phyloP scores from a whole-genome alignment of 805 yeast species.

The Sporopachydermia quercuum region DNA sequence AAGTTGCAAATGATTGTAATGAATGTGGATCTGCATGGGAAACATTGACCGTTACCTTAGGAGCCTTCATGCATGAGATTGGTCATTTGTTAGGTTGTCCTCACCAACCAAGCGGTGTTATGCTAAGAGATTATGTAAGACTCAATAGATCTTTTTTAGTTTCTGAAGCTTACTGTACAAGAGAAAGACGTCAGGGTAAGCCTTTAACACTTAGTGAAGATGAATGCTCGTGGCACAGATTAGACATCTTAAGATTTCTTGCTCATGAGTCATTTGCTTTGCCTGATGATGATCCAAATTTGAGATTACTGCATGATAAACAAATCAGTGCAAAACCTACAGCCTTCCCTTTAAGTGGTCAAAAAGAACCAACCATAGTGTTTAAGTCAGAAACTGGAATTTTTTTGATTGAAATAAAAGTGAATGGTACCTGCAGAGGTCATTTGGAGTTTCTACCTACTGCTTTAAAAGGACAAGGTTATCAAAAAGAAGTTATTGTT shows the following conservation, averaged over 20 bases:
- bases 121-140: conserved; percentile 74
- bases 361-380: conserved; percentile 23
- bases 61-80: conserved; percentile 92
- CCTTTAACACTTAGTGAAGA: conserved; percentile 20
- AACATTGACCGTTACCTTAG: conserved; percentile 68
- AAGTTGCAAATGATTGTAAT: conserved; percentile 83
- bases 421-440: conserved; percentile 38
- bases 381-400: conserved; percentile 51
- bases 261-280: conserved; percentile 69
- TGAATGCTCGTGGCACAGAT: conserved; percentile 78
- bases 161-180: conserved; percentile 40
- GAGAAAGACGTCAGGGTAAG: conserved; percentile 36
- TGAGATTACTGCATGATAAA: conserved; percentile 16
- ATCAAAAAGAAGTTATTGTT: conserved; percentile 35
- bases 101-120: conserved; percentile 79
- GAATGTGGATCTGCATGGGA: conserved; percentile 88
- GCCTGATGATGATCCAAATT: conserved; percentile 47
- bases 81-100: conserved; percentile 90
- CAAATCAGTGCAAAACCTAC: neutral
- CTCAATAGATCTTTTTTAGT: conserved; percentile 75
- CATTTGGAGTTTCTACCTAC: conserved; percentile 48
- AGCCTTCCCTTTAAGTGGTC: conserved; percentile 19
- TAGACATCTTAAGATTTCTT: conserved; percentile 64
- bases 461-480: conserved; percentile 44
- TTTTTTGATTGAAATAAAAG: conserved; percentile 56